Evolutionary conservation across 75 land plant genomes (phyloP).

Genomic region (Picea sitchensis): DNA sequence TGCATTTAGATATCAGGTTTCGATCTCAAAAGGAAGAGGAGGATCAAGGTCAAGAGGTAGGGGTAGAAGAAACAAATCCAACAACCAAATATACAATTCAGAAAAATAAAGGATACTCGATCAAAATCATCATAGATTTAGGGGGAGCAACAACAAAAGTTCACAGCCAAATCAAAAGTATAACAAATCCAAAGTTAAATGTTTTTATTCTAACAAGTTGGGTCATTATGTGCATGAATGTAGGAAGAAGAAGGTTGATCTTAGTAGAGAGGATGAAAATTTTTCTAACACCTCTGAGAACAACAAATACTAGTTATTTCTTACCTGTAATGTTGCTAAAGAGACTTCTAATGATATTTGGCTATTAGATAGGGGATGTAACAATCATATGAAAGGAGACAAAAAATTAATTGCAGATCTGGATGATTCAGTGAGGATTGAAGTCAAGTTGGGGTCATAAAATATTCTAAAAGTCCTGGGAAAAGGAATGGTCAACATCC

Average conservation of each 20-base stretch:
- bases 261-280: neutral
- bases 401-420: neutral
- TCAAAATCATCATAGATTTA: no score
- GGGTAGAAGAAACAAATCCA: no score
- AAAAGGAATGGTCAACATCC: neutral
- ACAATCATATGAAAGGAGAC: neutral
- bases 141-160: no score
- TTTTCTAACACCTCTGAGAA: neutral
- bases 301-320: fast-evolving
- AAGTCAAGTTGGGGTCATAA: neutral
- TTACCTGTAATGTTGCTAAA: neutral
- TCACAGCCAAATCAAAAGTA: no score
- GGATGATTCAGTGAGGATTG: neutral
- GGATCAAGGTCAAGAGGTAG: no score
- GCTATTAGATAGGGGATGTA: neutral
- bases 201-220: no score
- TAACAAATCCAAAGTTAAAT: no score
- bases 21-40: no score
- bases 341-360: neutral
- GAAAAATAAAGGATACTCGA: no score
- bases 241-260: neutral
- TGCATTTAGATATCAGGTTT: no score
- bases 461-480: neutral
- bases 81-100: no score
- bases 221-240: no score